Conservation (phyloP, 2,329 filamentous ascomycete genomes). For the Penicillium psychrosexuale region DNA sequence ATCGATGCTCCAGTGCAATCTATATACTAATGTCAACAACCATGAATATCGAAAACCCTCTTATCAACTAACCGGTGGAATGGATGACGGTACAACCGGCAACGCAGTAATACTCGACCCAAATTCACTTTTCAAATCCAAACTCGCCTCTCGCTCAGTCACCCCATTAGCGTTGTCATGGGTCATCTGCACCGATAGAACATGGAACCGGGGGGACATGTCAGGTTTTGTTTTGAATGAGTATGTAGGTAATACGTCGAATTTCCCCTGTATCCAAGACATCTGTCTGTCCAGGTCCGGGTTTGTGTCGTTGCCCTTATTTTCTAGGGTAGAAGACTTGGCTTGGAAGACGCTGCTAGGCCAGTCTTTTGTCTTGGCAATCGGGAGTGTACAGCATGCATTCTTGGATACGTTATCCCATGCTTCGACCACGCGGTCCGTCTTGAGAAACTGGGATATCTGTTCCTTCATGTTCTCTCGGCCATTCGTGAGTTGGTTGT, state of each 20-base stretch:
- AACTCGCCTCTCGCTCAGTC: slow-evolving; percentile 3
- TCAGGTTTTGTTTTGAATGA: slow-evolving; percentile 29
- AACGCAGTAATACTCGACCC: slow-evolving; percentile 5
- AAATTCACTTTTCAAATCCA: slow-evolving; percentile 2
- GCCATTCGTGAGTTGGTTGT: slow-evolving; percentile 6
- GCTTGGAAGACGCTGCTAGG: slow-evolving; percentile 32
- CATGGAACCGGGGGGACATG: slow-evolving; percentile 31
- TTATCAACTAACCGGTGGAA: background rate
- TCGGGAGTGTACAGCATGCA: slow-evolving; percentile 13
- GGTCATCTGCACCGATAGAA: slow-evolving; percentile 28
- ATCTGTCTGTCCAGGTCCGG: slow-evolving; percentile 25
- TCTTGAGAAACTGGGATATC: slow-evolving; percentile 34
- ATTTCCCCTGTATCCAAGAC: slow-evolving; percentile 31
- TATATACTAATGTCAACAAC: background rate
- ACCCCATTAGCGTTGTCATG: slow-evolving; percentile 17
- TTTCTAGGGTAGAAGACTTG: slow-evolving; percentile 20
- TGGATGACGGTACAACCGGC: slow-evolving; percentile 3
- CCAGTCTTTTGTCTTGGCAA: slow-evolving; percentile 24
- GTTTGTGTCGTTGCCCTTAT: slow-evolving; percentile 3
- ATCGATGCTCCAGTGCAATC: slow-evolving; percentile 2
- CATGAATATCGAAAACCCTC: background rate
- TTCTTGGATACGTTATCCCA: slow-evolving; percentile 29
- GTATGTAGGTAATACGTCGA: slow-evolving; percentile 29
- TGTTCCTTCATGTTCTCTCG: slow-evolving; percentile 33
- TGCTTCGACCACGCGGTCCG: slow-evolving; percentile 33